These are phyloP conservation scores for Euphorbia pulcherrima DNA, from an alignment of 345 rosid genomes.

Conservation along the genomic window DNA sequence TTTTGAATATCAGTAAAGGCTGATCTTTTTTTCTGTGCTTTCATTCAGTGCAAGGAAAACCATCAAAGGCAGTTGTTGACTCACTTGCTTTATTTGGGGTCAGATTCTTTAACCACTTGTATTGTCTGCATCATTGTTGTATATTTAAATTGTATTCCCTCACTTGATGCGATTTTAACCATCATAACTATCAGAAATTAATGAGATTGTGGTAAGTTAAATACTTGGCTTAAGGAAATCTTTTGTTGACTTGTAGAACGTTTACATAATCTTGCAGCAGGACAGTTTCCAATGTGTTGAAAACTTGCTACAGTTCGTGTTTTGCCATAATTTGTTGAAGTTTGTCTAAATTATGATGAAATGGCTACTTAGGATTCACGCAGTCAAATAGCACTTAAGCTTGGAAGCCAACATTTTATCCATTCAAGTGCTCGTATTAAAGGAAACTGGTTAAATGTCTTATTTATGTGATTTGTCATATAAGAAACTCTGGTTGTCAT, in stretches of 20 bases:
- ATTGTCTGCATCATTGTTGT: background rate
- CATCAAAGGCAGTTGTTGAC: conserved; percentile 80
- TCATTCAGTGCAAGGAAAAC: conserved; percentile 83
- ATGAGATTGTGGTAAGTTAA: background rate
- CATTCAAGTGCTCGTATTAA: background rate
- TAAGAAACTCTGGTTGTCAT: background rate
- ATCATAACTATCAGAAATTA: background rate
- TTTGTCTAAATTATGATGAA: background rate
- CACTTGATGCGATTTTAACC: background rate
- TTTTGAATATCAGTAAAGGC: background rate
- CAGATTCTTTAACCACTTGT: conserved; percentile 29
- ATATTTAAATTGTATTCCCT: background rate
- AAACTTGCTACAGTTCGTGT: background rate
- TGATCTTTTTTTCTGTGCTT: conserved; percentile 10
- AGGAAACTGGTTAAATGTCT: background rate
- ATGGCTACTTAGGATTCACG: background rate
- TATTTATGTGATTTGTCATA: background rate
- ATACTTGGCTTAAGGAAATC: background rate
- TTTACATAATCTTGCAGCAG: background rate
- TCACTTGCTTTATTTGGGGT: conserved; percentile 96
- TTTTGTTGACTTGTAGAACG: background rate
- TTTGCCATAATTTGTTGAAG: background rate
- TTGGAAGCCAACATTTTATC: background rate
- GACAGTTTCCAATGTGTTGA: background rate
- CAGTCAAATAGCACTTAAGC: background rate